Evolutionary conservation across 1,284 basidiomycete genomes (phyloP), one percentile per base, ranked within the genome.

Genomic region (Nidula niveotomentosa): DNA sequence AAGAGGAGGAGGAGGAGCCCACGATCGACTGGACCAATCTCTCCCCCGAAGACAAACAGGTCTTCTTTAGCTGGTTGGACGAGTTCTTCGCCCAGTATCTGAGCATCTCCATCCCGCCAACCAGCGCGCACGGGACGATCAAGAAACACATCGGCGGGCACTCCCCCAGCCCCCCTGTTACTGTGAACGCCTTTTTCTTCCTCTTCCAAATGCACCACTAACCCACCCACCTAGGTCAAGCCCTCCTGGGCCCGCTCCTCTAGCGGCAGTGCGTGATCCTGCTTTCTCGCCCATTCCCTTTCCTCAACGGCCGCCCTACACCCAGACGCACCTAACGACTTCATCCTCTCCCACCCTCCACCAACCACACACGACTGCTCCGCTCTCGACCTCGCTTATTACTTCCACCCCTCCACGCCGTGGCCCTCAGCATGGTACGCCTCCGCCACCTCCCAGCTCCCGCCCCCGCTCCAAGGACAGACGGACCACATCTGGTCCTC

Each of bases 31-130:
- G 90, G 90, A 65, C 74, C 3, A 84, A 88, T 65, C 72, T 92
- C 44, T 80, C 82, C 0, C 60, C 65, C 7, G 75, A 83, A 62
- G 90, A 93, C 63, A 93, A 91, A 65, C 69, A 82, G 36, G 80
- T 73, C 13, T 86, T 93, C 63, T 93, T 93, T 67, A 69, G 69
- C 51, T 90, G 88, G 84, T 71, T 93, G 13, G 90, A 93, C 63
- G 88, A 90, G 64, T 92, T 87, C 69, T 91, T 91, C 62, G 76
- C 79, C 15, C 74, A 75, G 43, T 75, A 73, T 53, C 62, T 80
- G 30, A 66, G 63, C 44, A 58, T 63, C 12, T 41, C 37, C 15
- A 41, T 15, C 37, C 37, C 37, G 15, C 37, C 37, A 41, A 12
- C 37, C 15, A 41, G 37, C 37, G 37, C 37, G 4, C 37, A 41